Conservation (phyloP, 2,329 filamentous ascomycete species). For the Phaeosphaeriaceae sp. region DNA sequence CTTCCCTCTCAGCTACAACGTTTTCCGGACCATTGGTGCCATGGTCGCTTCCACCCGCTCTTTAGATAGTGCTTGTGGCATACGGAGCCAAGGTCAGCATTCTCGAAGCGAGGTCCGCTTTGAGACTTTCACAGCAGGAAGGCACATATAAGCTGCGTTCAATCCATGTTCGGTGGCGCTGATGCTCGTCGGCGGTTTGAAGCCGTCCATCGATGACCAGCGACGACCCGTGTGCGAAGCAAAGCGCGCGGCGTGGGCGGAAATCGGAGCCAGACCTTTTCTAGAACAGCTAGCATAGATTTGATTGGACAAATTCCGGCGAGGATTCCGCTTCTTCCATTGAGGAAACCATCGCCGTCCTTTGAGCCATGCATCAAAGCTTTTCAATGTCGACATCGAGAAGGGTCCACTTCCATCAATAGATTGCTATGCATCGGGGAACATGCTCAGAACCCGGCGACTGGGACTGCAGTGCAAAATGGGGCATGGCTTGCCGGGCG, state of each 20-base stretch:
- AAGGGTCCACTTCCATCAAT: background rate
- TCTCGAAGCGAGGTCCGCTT: background rate
- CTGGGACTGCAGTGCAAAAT: background rate
- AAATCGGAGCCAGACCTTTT: background rate
- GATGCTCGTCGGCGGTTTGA: constrained; percentile 8
- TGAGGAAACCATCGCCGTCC: constrained; percentile 1
- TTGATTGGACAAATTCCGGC: background rate
- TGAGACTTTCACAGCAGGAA: background rate
- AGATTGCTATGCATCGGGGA: constrained; percentile 20
- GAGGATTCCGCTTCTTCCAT: background rate
- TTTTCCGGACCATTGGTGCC: too few relatives aligned
- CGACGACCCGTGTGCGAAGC: background rate
- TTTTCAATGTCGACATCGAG: background rate
- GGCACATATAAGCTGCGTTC: background rate
- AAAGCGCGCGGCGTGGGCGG: background rate
- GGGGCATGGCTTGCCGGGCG: background rate
- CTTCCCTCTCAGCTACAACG: too few relatives aligned
- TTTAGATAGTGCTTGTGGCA: background rate
- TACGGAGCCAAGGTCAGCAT: background rate
- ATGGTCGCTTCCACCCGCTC: background rate
- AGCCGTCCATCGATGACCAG: constrained; percentile 1
- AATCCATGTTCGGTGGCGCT: background rate
- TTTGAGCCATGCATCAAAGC: background rate
- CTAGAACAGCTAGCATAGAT: background rate
- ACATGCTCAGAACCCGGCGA: constrained; percentile 5